A percentile compares a stretch with the other conserved stretches of the same genome.
Conservation (phyloP, 306 rosid genomes). For the Medicago truncatula region MtrunA17r5.0-ANR NC_053042.1:52202501-52203000, state of each 20-base stretch:
- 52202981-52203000: background rate
- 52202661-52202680: conserved; percentile 26
- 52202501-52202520: conserved; percentile 43
- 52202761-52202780: conserved; percentile 42
- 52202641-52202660: conserved; percentile 46
- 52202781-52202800: conserved; percentile 7
- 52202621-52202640: conserved; percentile 49
- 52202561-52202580: conserved; percentile 40
- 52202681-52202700: conserved; percentile 25
- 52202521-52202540: conserved; percentile 40
- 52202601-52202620: conserved; percentile 43
- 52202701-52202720: conserved; percentile 36
- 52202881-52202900: too few relatives aligned
- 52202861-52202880: too few relatives aligned
- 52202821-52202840: conserved; percentile 1
- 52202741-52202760: conserved; percentile 35
- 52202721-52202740: conserved; percentile 37
- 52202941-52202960: too few relatives aligned
- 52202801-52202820: background rate
- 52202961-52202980: too few relatives aligned
- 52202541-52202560: conserved; percentile 41
- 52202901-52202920: too few relatives aligned
- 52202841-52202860: background rate
- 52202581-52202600: conserved; percentile 41
- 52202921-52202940: too few relatives aligned